These are phyloP conservation scores for Ceratocystis variospora DNA, from an alignment of 2,329 filamentous ascomycete genomes.

Conservation along the genomic window DNA sequence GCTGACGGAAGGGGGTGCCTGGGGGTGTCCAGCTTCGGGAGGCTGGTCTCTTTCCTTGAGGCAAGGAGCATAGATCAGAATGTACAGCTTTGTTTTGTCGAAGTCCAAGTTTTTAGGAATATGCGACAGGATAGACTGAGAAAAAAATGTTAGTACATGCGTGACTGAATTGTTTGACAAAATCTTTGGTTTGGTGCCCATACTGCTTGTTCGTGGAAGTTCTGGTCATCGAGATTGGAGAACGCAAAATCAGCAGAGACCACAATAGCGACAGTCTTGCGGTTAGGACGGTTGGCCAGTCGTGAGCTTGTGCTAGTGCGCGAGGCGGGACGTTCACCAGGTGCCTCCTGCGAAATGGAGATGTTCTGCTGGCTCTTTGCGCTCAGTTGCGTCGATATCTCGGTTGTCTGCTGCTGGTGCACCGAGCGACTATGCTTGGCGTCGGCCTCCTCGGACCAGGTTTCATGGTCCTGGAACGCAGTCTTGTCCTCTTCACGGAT, in stretches of 20 bases:
- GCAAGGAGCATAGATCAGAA: conserved; percentile 77
- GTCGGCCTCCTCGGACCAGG: conserved; percentile 84
- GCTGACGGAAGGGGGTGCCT: conserved; percentile 46
- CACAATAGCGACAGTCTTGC: conserved; percentile 75
- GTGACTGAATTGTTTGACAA: not conserved
- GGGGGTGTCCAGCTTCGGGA: conserved; percentile 42
- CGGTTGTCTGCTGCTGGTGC: not conserved
- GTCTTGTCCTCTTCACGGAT: conserved; percentile 73
- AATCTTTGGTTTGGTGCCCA: conserved; percentile 26
- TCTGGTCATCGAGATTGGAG: conserved; percentile 44
- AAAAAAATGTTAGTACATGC: not conserved
- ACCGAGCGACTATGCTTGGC: conserved; percentile 39
- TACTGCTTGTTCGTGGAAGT: conserved; percentile 68
- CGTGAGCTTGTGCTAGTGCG: conserved; percentile 14
- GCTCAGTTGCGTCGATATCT: not conserved
- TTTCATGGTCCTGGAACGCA: conserved; percentile 71
- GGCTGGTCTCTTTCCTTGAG: conserved; percentile 50
- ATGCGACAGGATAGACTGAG: conserved; percentile 75
- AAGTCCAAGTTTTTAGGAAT: conserved; percentile 67
- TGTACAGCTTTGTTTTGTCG: conserved; percentile 61
- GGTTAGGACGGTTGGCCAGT: conserved; percentile 22
- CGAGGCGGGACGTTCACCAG: conserved; percentile 12
- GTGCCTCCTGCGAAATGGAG: not conserved
- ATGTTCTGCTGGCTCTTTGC: not conserved
- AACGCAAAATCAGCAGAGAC: conserved; percentile 62